Percentiles rank a stretch among this genome's conserved stretches.
phyloP scores from a whole-genome alignment of 106 monocot genomes.

The Acorus gramineus region DNA sequence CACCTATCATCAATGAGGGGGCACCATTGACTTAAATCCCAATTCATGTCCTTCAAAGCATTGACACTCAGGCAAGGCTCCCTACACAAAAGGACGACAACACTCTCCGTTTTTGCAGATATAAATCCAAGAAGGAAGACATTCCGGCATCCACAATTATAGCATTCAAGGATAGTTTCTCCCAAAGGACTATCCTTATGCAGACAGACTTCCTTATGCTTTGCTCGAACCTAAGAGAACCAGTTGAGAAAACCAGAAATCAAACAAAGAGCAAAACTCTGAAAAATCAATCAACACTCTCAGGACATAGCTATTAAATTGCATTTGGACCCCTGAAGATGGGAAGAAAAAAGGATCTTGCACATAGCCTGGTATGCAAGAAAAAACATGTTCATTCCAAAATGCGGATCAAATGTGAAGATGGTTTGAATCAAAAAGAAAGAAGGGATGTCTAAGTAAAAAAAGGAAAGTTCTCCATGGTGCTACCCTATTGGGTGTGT shows the following conservation, averaged over 20 bases:
- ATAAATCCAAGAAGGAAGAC: conserved; percentile 98
- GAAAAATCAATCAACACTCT: background rate
- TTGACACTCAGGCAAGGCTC: conserved; percentile 95
- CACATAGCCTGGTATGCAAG: too few species aligned
- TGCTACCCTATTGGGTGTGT: too few species aligned
- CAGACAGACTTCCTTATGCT: conserved; percentile 99
- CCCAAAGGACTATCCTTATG: conserved; percentile 98
- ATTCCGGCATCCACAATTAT: conserved; percentile 97
- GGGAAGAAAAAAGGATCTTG: too few species aligned
- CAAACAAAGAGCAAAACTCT: background rate
- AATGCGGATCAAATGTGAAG: too few species aligned
- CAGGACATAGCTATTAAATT: background rate
- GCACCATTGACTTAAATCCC: conserved; percentile 99
- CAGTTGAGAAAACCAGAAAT: background rate
- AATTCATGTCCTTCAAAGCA: conserved; percentile 99
- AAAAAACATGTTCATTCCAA: too few species aligned
- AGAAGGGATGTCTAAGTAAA: too few species aligned
- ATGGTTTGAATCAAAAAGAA: too few species aligned
- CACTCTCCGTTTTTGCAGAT: conserved; percentile 97
- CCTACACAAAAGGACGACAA: conserved; percentile 95
- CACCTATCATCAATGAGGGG: conserved; percentile 98
- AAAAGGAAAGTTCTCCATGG: too few species aligned
- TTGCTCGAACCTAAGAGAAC: conserved; percentile 71
- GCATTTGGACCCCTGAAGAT: too few species aligned
- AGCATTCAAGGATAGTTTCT: conserved; percentile 99